Conservation (phyloP, 495 filamentous ascomycete species). For the Lasiosphaeria ovina region DNA sequence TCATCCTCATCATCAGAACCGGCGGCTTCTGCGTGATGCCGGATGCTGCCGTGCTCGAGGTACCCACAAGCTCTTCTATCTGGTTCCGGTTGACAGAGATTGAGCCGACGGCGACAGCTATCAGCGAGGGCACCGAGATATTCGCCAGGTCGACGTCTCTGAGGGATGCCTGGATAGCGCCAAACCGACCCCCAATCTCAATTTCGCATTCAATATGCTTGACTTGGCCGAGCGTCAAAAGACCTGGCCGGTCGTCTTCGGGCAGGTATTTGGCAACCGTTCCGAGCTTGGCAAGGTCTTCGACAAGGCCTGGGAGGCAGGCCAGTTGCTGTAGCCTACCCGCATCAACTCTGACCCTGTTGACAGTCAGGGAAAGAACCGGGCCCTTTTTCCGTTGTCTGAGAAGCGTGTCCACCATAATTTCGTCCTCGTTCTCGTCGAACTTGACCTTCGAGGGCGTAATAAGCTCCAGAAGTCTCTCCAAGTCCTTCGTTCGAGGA, state of each 20-base stretch:
- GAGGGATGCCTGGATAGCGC: slow-evolving; percentile 55
- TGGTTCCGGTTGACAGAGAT: slow-evolving; percentile 61
- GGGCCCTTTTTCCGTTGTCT: slow-evolving; percentile 86
- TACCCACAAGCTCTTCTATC: slow-evolving; percentile 63
- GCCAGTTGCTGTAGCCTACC: slow-evolving; percentile 58
- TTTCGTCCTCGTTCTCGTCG: slow-evolving; percentile 82
- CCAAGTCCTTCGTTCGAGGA: slow-evolving; percentile 78
- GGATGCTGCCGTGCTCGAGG: slow-evolving; percentile 17
- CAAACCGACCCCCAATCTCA: slow-evolving; percentile 62
- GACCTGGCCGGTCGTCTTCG: slow-evolving; percentile 89
- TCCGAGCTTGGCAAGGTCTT: slow-evolving; percentile 76
- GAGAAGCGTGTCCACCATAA: slow-evolving; percentile 87
- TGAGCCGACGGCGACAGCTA: slow-evolving; percentile 68
- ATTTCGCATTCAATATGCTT: slow-evolving; percentile 57
- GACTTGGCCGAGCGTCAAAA: slow-evolving; percentile 71
- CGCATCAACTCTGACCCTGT: slow-evolving; percentile 56
- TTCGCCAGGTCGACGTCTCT: slow-evolving; percentile 71
- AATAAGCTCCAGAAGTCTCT: slow-evolving; percentile 77
- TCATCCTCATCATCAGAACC: slow-evolving; percentile 63
- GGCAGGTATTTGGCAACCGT: slow-evolving; percentile 93
- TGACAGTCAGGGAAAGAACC: slow-evolving; percentile 70
- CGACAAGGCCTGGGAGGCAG: slow-evolving; percentile 64
- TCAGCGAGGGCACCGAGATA: slow-evolving; percentile 77
- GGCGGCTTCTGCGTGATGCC: slow-evolving; percentile 51
- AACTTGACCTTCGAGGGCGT: slow-evolving; percentile 92